A percentile compares a stretch with the other conserved stretches of the same genome.
These are phyloP conservation scores for Eucalyptus marginata DNA, from an alignment of 345 rosid species.

Conservation along the genomic window DNA sequence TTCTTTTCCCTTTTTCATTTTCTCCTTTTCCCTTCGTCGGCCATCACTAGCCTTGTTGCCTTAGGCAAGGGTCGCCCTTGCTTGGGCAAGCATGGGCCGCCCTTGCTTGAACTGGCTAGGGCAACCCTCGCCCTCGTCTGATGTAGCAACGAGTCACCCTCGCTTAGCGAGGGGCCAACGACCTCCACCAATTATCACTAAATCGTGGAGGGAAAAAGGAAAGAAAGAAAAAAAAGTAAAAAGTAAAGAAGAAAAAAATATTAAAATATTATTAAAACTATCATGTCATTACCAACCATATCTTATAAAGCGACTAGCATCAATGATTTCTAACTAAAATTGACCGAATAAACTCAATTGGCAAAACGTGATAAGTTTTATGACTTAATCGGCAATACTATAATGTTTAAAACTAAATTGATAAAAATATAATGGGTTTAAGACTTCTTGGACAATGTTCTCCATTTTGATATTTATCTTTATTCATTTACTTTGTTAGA, in stretches of 20 bases:
- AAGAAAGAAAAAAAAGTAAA: no score
- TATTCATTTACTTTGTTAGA: not conserved
- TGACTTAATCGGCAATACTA: no score
- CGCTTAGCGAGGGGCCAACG: rapidly evolving
- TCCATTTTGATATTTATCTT: not conserved
- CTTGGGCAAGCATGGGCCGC: no score
- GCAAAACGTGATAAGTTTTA: no score
- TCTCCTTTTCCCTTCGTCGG: rapidly evolving
- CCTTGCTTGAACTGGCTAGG: no score
- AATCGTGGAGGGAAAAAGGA: not conserved
- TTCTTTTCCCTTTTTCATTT: no score
- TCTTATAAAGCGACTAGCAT: rapidly evolving
- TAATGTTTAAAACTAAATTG: no score
- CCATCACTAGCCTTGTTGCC: not conserved
- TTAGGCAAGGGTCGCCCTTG: not conserved
- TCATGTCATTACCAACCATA: rapidly evolving
- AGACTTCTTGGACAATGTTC: not conserved
- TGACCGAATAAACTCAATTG: not conserved
- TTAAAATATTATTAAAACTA: no score
- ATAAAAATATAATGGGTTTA: not conserved
- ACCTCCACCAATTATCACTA: rapidly evolving
- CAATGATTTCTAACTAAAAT: no score
- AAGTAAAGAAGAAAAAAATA: not conserved
- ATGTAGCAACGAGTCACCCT: not conserved
- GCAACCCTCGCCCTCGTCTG: no score